A percentile compares a stretch with the other conserved stretches of the same genome.
Conservation (phyloP, 1,139 yeast genomes). For the Yamadazyma atlantica region DNA sequence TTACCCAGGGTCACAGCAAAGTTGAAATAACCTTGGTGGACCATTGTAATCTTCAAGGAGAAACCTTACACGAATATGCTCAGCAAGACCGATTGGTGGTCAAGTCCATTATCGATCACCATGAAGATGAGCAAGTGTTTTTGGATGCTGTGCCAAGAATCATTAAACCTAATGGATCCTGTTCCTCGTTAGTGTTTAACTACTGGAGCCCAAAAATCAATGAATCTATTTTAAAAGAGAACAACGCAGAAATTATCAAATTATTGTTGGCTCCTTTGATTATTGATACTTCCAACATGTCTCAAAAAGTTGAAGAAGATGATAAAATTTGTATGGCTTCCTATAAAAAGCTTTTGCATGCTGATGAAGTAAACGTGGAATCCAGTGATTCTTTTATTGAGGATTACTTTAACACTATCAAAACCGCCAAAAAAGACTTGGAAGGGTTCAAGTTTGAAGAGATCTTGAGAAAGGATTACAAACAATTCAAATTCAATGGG, state of each 20-base stretch:
- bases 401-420: slow-evolving; percentile 40
- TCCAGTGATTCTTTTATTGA: slow-evolving; percentile 8
- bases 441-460: slow-evolving; percentile 58
- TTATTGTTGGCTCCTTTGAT: slow-evolving; percentile 67
- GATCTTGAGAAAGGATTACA: slow-evolving; percentile 78
- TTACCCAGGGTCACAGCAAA: slow-evolving; percentile 5
- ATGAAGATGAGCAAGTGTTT: slow-evolving; percentile 64
- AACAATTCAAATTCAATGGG: slow-evolving; percentile 57
- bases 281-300: slow-evolving; percentile 69
- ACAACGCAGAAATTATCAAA: slow-evolving; percentile 37
- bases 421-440: slow-evolving; percentile 61
- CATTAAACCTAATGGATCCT: slow-evolving; percentile 68
- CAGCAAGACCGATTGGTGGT: slow-evolving; percentile 35
- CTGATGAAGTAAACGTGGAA: background rate
- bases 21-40: slow-evolving; percentile 68
- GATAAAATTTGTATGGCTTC: slow-evolving; percentile 35
- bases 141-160: slow-evolving; percentile 55
- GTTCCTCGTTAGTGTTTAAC: slow-evolving; percentile 69
- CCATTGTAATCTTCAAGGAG: slow-evolving; percentile 72
- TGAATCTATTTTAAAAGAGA: slow-evolving; percentile 16
- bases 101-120: slow-evolving; percentile 79
- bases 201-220: slow-evolving; percentile 47
- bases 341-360: slow-evolving; percentile 3
- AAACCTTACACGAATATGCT: slow-evolving; percentile 24
- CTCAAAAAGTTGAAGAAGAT: slow-evolving; percentile 53